Percentiles rank a stretch among this genome's conserved stretches.
phyloP scores from a whole-genome alignment of 23 red algal genomes.

The Pyropia yezoensis region DNA sequence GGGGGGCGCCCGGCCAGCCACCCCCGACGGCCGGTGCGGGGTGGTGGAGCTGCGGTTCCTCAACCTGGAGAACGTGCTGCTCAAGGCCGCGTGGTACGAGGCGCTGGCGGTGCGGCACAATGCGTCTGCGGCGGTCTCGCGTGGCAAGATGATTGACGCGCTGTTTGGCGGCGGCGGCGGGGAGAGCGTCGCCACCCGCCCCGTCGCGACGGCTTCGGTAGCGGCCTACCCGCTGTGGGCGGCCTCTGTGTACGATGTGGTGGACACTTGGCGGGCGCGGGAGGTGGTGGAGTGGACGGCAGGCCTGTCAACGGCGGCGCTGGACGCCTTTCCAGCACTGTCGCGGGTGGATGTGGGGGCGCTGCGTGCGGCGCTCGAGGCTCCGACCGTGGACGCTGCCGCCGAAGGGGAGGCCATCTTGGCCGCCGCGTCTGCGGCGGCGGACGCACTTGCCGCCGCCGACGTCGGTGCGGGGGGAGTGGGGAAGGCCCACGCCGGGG shows the following conservation, averaged over 20 bases:
- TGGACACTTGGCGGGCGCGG: slow-evolving; percentile 50
- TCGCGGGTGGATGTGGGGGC: slow-evolving; percentile 9
- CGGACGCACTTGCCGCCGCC: no score
- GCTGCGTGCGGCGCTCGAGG: slow-evolving; percentile 16
- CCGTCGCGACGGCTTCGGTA: not conserved
- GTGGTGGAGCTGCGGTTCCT: slow-evolving; percentile 61
- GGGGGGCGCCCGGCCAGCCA: not conserved
- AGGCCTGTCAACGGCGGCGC: not conserved
- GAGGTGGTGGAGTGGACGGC: slow-evolving; percentile 43
- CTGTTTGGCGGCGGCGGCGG: slow-evolving; percentile 12
- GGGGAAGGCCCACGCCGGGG: no score
- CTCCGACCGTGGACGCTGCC: no score
- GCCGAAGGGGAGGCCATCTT: no score
- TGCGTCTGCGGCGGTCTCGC: slow-evolving; percentile 18
- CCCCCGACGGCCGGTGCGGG: slow-evolving; percentile 9
- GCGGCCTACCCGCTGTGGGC: not conserved
- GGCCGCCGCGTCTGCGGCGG: no score
- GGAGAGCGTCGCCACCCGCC: not conserved
- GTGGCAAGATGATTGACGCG: slow-evolving; percentile 61
- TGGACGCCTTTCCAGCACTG: slow-evolving; percentile 12
- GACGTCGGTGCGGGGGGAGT: no score
- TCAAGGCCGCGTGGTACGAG: slow-evolving; percentile 77
- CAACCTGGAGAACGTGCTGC: slow-evolving; percentile 48
- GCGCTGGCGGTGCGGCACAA: slow-evolving; percentile 31
- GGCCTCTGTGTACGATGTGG: not conserved